Percentiles rank a stretch among this genome's conserved stretches.
Conservation (phyloP, 2,329 filamentous ascomycete species). For the Microcyclospora pomicola region DNA sequence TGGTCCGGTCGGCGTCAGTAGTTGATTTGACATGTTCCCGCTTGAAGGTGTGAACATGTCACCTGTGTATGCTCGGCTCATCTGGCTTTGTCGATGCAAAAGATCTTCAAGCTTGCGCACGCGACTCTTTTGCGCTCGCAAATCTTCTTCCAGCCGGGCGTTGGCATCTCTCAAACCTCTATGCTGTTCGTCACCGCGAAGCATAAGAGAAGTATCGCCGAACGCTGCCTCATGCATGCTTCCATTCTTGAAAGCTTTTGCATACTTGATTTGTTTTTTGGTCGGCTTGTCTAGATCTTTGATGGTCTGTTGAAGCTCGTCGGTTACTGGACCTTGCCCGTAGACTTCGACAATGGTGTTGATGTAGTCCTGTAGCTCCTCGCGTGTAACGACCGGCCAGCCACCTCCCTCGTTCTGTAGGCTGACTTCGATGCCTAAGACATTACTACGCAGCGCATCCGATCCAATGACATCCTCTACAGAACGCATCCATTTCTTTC, state of each 20-base stretch:
- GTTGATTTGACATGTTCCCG: conserved; percentile 10
- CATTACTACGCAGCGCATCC: conserved; percentile 49
- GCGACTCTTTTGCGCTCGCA: conserved; percentile 86
- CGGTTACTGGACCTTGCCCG: conserved; percentile 50
- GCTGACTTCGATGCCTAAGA: conserved; percentile 72
- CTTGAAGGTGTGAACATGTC: conserved; percentile 22
- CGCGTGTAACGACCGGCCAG: conserved; percentile 65
- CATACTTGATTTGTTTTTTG: conserved; percentile 70
- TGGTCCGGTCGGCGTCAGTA: conserved; percentile 1
- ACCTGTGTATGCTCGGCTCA: conserved; percentile 29
- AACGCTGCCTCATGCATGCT: conserved; percentile 84
- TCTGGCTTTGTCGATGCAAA: conserved; percentile 63
- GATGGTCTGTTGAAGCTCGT: conserved; percentile 62
- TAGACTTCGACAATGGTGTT: conserved; percentile 50
- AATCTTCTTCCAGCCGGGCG: conserved; percentile 44
- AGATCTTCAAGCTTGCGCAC: conserved; percentile 85
- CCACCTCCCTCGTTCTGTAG: conserved; percentile 62
- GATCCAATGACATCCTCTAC: conserved; percentile 61
- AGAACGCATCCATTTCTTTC: conserved; percentile 80
- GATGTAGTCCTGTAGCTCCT: conserved; percentile 65
- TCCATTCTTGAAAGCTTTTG: conserved; percentile 92
- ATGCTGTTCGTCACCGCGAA: conserved; percentile 78
- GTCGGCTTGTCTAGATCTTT: conserved; percentile 70
- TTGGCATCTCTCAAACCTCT: conserved; percentile 35
- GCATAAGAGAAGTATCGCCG: conserved; percentile 70